Evolutionary conservation across 495 filamentous ascomycete species (phyloP), one percentile per base, ranked within the genome.

Genomic region (Podospora didyma): DNA sequence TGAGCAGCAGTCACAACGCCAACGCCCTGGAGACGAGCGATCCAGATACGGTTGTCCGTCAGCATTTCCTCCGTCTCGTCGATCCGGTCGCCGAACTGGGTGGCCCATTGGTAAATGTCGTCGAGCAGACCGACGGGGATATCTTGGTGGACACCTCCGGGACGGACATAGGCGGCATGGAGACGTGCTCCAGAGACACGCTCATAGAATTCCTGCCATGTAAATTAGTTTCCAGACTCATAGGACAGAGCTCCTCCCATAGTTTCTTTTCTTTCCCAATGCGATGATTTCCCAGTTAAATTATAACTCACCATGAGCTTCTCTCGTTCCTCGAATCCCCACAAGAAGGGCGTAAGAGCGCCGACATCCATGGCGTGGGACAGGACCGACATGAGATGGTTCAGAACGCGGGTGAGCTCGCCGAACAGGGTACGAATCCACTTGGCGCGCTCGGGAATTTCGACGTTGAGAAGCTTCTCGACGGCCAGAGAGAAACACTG

Each of bases 351-450:
- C 51, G 95, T 99, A 63, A 99, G 73, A 52, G 95, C 95, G 69
- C 95, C 95, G 69, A 99, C 95, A 73, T 99, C 94, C 95, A 99
- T 99, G 70, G 95, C 95, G 78, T 99, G 95, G 35, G 90, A 95
- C 46, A 99, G 80, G 47, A 99, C 84, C 49, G 90, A 94, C 95
- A 99, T 99, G 56, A 99, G 84, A 73, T 99, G 95, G 79, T 99
- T 99, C 66, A 97, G 75, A 45, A 97, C 72, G 68, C 95, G 80
- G 17, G 95, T 99, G 64, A 99, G 93, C 73, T 99, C 95, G 59
- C 85, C 95, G 70, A 99, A 99, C 76, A 99, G 14, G 23, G 93
- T 97, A 47, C 95, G 85, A 69, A 99, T 99, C 79, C 83, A 99
- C 75, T 99, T 99, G 54, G 95, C 95, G 58, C 95, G 81, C 47